Conservation (phyloP, 371 early-diverging fungal species). For the Enterocytospora artemiae region DNA sequence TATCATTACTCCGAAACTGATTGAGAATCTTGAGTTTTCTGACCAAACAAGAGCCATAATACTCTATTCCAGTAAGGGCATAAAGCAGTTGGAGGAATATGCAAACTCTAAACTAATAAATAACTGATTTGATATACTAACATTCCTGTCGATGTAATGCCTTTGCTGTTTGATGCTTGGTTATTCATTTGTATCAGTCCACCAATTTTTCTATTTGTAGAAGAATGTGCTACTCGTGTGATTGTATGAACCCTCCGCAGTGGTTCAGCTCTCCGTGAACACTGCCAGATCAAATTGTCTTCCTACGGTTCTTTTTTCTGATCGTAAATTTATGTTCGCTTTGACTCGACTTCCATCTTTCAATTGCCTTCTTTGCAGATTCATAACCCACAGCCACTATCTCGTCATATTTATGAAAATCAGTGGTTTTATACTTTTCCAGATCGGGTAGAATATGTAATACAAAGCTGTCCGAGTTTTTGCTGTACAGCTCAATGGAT, state of each 20-base stretch:
- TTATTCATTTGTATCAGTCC: no score
- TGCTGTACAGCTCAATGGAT: conserved; percentile 70
- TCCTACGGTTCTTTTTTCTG: neutral
- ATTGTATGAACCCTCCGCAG: neutral
- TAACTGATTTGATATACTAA: neutral
- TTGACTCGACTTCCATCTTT: conserved; percentile 67
- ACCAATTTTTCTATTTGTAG: no score
- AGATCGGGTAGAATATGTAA: conserved; percentile 78
- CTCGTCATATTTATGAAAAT: conserved; percentile 80
- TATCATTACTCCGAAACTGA: conserved; percentile 91
- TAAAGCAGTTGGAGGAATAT: conserved; percentile 4
- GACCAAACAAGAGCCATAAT: conserved; percentile 76
- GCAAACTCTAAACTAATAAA: neutral
- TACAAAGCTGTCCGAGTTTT: conserved; percentile 72
- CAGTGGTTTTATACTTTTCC: conserved; percentile 71
- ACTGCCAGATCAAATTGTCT: neutral
- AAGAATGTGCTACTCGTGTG: neutral
- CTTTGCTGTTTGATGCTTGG: no score
- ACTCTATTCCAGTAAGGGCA: conserved; percentile 59
- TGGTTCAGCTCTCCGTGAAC: neutral
- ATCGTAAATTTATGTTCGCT: neutral
- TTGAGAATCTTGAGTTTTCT: conserved; percentile 82
- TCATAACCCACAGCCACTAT: conserved; percentile 78
- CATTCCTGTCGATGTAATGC: neutral
- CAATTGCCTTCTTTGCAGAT: conserved; percentile 69